Evolutionary conservation across 148 eudicot species (phyloP), one percentile per base, ranked within the genome.

Genomic region (Amaranthus cruentus): DNA sequence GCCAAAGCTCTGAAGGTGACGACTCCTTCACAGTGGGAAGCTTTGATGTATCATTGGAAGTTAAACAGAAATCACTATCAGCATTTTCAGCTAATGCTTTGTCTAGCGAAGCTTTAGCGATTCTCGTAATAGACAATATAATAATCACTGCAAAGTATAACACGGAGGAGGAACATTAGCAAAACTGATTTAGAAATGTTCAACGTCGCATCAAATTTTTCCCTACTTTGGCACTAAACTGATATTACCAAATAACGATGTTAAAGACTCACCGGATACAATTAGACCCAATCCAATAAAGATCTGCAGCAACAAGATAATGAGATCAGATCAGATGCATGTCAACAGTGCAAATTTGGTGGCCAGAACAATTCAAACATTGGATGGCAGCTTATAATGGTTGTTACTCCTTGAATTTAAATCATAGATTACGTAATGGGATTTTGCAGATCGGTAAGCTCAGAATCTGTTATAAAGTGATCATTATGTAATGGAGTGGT

Each of bases 41-140:
- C 54, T 68, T 68, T 62, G 73, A 67, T 47, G 75, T 21, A 50
- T 60, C 78, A n/a, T 85, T 78, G 42, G 88, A 73, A 53, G 59
- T 76, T 38, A 80, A 69, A 76, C 64, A 77, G 21, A 71, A 80
- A 8, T 88, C 89, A 11, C 83, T 47, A 69, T 89, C 86, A 51
- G 47, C 85, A 76, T 84, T 84, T 83, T 89, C 95, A 52, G 89
- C 89, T 70, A 92, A 73, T 68, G 95, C 95, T 83, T 87, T 89
- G 55, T 89, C 97, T 71, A 92, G 79, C 61, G 97, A 91, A 70
- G 88, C 86, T 81, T 87, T 92, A 28, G 97, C 93, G 47, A 92
- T 89, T 86, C 78, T 88, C 13, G 81, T 90, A 47, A 92, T 86
- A 57, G 81, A 82, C 77, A 85, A 53, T 62, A 90, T 80, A 51